A percentile compares a stretch with the other conserved stretches of the same genome.
These are phyloP conservation scores for Spencermartinsiella europaea DNA, from an alignment of 805 yeast genomes.

Conservation along the genomic window DNA sequence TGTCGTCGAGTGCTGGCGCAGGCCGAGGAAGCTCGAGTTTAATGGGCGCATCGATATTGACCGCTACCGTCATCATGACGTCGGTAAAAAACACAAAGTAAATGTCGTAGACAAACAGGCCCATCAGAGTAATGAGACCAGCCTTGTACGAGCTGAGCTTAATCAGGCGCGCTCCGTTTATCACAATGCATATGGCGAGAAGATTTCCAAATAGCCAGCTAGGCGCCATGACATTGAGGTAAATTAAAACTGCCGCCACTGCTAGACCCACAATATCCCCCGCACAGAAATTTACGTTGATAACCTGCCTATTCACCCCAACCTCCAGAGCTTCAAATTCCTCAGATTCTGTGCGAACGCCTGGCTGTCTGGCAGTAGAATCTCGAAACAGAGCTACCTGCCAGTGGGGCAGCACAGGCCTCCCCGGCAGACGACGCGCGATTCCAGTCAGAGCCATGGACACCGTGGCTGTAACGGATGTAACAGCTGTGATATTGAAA, in stretches of 20 bases:
- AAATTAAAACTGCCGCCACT: not conserved
- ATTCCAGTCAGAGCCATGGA: not conserved
- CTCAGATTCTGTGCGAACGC: not conserved
- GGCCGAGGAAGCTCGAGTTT: slow-evolving; percentile 43
- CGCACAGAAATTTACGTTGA: not conserved
- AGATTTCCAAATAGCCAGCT: slow-evolving; percentile 48
- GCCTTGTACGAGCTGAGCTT: slow-evolving; percentile 42
- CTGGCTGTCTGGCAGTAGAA: not conserved
- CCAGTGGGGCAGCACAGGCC: not conserved
- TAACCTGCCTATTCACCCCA: slow-evolving; percentile 10
- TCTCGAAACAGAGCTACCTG: not conserved
- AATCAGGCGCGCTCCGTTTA: slow-evolving; percentile 38
- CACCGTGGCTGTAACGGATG: slow-evolving; percentile 12
- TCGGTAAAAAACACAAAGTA: slow-evolving; percentile 62
- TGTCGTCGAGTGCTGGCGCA: slow-evolving; percentile 11
- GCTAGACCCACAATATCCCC: not conserved
- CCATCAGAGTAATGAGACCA: slow-evolving; percentile 41
- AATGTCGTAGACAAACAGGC: slow-evolving; percentile 57
- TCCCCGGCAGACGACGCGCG: not conserved
- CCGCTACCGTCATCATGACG: slow-evolving; percentile 61
- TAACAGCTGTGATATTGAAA: slow-evolving; percentile 7
- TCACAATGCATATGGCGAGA: slow-evolving; percentile 39
- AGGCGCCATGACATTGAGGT: slow-evolving; percentile 23
- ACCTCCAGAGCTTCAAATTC: slow-evolving; percentile 1
- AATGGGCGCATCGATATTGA: slow-evolving; percentile 41